phyloP scores from a whole-genome alignment of 371 early-diverging fungal species.

The Mortierella sp. region DNA sequence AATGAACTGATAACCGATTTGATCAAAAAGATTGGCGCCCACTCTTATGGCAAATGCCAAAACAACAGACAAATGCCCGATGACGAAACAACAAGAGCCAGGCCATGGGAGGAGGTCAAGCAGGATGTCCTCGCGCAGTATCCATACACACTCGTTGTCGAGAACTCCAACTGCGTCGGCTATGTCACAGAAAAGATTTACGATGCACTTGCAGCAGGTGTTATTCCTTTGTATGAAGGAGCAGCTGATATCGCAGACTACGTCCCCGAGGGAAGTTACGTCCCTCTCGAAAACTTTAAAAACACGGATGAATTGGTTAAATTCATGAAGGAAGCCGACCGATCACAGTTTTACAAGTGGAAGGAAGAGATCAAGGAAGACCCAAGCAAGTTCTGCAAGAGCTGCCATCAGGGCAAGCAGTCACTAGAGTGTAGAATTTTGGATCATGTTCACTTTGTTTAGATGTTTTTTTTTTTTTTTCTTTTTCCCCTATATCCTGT shows the following conservation, averaged over 20 bases:
- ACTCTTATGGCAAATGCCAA: slow-evolving; percentile 34
- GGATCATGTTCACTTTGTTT: slow-evolving; percentile 3
- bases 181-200: slow-evolving; percentile 59
- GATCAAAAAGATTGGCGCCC: slow-evolving; percentile 20
- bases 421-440: background rate
- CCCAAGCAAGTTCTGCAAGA: slow-evolving; percentile 27
- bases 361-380: slow-evolving; percentile 36
- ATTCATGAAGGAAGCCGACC: slow-evolving; percentile 27
- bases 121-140: slow-evolving; percentile 4
- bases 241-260: slow-evolving; percentile 48
- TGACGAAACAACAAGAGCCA: background rate
- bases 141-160: slow-evolving; percentile 34
- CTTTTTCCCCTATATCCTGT: no score
- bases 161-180: slow-evolving; percentile 51
- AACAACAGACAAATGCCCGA: slow-evolving; percentile 30
- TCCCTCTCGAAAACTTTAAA: slow-evolving; percentile 32
- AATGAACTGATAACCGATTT: slow-evolving; percentile 17
- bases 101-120: slow-evolving; percentile 5
- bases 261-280: slow-evolving; percentile 39
- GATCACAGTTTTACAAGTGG: slow-evolving; percentile 28
- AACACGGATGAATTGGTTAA: slow-evolving; percentile 17
- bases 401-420: background rate
- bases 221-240: slow-evolving; percentile 53
- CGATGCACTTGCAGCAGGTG: slow-evolving; percentile 29
- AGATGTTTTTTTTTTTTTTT: background rate